Percentiles rank a stretch among this genome's conserved stretches.
Conservation (phyloP, 2,329 filamentous ascomycete genomes). For the Hypomyces rosellus region DNA sequence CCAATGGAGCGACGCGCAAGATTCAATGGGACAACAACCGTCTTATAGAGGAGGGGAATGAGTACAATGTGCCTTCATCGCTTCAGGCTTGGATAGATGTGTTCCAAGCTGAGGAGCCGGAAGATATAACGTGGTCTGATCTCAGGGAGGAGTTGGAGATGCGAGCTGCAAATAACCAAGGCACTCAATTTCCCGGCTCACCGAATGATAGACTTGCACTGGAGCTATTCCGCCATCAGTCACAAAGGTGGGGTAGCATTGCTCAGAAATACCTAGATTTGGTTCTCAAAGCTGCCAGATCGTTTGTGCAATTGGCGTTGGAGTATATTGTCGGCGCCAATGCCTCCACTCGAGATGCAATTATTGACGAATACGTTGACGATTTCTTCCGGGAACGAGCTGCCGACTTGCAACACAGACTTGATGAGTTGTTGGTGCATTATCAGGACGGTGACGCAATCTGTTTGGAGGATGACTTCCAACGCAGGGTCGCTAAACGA, state of each 20-base stretch:
- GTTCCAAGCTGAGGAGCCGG: conserved; percentile 21
- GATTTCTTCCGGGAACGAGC: not conserved
- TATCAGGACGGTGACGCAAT: conserved; percentile 29
- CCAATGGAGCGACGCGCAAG: conserved; percentile 16
- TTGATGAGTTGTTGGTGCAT: conserved; percentile 34
- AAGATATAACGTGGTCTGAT: conserved; percentile 10
- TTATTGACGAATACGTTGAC: not conserved
- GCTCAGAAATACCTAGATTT: conserved; percentile 28
- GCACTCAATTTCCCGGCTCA: conserved; percentile 33
- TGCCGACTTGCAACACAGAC: conserved; percentile 21
- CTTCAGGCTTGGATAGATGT: conserved; percentile 1
- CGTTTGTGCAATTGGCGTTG: conserved; percentile 33
- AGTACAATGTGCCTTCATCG: not conserved
- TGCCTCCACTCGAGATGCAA: not conserved
- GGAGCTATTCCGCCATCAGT: conserved; percentile 34
- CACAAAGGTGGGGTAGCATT: conserved; percentile 33
- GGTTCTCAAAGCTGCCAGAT: conserved; percentile 23
- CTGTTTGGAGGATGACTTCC: conserved; percentile 16
- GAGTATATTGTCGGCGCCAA: conserved; percentile 22
- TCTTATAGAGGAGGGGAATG: not conserved
- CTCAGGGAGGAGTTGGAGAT: conserved; percentile 24
- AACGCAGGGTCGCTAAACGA: not conserved
- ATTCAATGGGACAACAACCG: conserved; percentile 11
- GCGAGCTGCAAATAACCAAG: conserved; percentile 31
- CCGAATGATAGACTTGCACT: conserved; percentile 30